Evolutionary conservation across 2,329 filamentous ascomycete species (phyloP).

Genomic region (Ilyonectria sp.): DNA sequence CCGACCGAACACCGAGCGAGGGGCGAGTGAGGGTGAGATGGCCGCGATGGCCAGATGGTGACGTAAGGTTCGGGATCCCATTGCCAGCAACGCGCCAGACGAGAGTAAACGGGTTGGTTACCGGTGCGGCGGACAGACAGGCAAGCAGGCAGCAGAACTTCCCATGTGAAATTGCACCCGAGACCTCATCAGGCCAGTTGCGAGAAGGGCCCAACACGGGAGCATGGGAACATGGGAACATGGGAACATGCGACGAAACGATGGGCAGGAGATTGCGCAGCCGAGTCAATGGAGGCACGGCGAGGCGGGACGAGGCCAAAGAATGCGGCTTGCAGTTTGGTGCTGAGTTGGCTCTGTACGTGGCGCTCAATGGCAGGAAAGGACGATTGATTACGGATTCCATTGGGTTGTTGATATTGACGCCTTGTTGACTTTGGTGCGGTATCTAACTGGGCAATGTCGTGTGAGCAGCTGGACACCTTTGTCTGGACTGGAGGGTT

Average conservation of each 20-base stretch:
- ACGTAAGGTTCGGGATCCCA: constrained; percentile 42
- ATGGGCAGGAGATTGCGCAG: constrained; percentile 21
- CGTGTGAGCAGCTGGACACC: constrained; percentile 11
- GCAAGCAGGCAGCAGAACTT: constrained; percentile 8
- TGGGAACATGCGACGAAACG: not conserved
- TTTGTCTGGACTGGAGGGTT: not conserved
- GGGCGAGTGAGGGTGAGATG: constrained; percentile 17
- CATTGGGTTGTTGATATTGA: constrained; percentile 29
- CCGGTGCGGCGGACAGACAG: constrained; percentile 8
- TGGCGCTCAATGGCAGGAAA: constrained; percentile 29
- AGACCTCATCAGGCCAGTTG: constrained; percentile 22
- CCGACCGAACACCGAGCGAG: constrained; percentile 14
- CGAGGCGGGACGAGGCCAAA: constrained; percentile 15
- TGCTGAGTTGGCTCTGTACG: not conserved
- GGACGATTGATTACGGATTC: constrained; percentile 9
- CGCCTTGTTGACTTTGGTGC: constrained; percentile 8
- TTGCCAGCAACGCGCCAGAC: constrained; percentile 11
- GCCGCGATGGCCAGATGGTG: constrained; percentile 45
- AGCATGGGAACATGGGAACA: not conserved
- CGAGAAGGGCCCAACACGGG: constrained; percentile 6
- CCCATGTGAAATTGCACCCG: constrained; percentile 22
- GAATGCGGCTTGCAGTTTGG: constrained; percentile 10
- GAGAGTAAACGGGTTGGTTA: constrained; percentile 6
- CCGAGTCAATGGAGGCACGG: constrained; percentile 32
- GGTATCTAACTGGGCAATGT: constrained; percentile 24